phyloP scores from a whole-genome alignment of 2,329 filamentous ascomycete species.

The Calonectria honghensis region DNA sequence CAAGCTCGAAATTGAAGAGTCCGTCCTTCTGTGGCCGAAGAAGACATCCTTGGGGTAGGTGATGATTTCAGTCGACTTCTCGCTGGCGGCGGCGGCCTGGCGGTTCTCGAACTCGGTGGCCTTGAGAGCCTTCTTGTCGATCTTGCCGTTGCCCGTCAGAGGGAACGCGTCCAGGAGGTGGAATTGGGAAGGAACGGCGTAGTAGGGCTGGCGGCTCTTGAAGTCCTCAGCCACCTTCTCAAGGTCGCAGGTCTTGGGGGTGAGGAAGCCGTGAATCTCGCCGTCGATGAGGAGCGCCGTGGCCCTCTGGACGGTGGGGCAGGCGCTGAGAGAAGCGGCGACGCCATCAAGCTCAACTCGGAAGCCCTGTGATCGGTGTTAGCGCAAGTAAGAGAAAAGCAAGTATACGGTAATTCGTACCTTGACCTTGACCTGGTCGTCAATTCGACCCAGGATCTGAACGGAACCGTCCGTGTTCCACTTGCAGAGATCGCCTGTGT shows the following conservation, averaged over 20 bases:
- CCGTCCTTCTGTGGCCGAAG: conserved; percentile 45
- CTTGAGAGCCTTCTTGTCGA: conserved; percentile 69
- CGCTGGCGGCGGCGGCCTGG: too few relatives aligned
- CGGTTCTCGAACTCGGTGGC: background rate
- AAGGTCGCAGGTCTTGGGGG: conserved; percentile 59
- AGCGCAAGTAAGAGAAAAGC: background rate
- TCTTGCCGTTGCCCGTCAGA: conserved; percentile 73
- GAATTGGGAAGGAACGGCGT: conserved; percentile 70
- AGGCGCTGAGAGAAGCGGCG: conserved; percentile 67
- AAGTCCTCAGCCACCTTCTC: conserved; percentile 63
- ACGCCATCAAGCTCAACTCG: conserved; percentile 78
- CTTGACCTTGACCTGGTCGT: conserved; percentile 78
- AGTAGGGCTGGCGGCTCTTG: conserved; percentile 70
- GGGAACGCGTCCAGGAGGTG: conserved; percentile 66
- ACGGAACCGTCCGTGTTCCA: conserved; percentile 73
- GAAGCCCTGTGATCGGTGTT: conserved; percentile 65
- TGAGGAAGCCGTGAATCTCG: conserved; percentile 71
- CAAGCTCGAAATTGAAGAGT: conserved; percentile 56
- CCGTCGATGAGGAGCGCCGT: conserved; percentile 68
- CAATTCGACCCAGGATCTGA: conserved; percentile 73
- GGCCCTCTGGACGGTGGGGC: conserved; percentile 66
- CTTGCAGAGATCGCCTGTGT: conserved; percentile 74
- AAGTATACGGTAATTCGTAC: conserved; percentile 49
- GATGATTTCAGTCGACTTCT: conserved; percentile 8
- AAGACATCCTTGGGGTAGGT: conserved; percentile 40